Base-by-base conservation (phyloP, 1,139 yeast species). In the Fermentozyma sake region DNA sequence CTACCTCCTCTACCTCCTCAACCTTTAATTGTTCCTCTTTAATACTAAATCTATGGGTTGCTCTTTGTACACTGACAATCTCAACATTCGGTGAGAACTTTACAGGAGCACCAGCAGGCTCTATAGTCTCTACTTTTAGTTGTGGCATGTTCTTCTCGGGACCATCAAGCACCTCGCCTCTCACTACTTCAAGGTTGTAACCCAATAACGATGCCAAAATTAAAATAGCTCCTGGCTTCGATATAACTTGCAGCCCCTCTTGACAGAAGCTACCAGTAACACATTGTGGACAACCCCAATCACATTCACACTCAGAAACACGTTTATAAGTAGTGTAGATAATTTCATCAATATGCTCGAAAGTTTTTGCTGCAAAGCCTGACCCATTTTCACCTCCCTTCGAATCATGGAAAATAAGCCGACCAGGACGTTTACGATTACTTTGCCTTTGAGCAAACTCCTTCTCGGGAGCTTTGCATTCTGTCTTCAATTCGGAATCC, bases 391-490 rank as follows among this genome's bases (percentile, higher is more conserved):
- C 65, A 1, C 94, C 95, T 5, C 94, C 95, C 43, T 77, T 77
- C 1, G 85, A 68, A 52, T 91, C 98, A 48, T 78, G 79, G 43
- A 91, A 83, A 2, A 89, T 74, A 24, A 91, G 57, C 30, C 98
- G 64, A 0, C 95, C 95, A 0, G 97, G 97, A 24, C 98, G 58
- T 34, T 72, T 71, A 22, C 98, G 61, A 10, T 55, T 55, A 0
- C 87, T 68, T 44, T 80, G 80, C 14, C 85, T 58, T 23, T 70
- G 68, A 2, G 95, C 84, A 63, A 87, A 84, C 48, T 91, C 98
- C 48, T 91, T 91, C 40, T 85, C 94, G 0, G 98, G 96, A 0
- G 97, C 96, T 45, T 91, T 91, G 53, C 99, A 91, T 52, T 91
- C 99, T 0, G 97, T 86, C 29, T 72, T 72, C 10, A 91, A 68